Percentiles rank a stretch among this genome's conserved stretches.
Evolutionary conservation across 805 yeast genomes (phyloP).

Genomic region (Kluyveromyces wickerhamii): DNA sequence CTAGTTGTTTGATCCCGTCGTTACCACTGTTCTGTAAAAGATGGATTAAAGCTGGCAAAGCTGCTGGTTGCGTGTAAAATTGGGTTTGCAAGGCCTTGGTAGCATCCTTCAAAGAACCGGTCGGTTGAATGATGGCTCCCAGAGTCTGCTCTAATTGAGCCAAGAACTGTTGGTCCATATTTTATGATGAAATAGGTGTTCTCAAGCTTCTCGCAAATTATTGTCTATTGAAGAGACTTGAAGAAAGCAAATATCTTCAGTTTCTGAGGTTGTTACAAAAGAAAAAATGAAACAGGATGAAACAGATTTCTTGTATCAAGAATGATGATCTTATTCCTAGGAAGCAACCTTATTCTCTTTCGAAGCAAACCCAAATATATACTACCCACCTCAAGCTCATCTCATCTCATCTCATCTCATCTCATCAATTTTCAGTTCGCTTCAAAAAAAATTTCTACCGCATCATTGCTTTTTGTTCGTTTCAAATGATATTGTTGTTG

Average conservation of each 20-base stretch:
- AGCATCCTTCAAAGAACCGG: slow-evolving; percentile 75
- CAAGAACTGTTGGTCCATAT: slow-evolving; percentile 66
- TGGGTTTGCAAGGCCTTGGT: slow-evolving; percentile 65
- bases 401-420: slow-evolving; percentile 25
- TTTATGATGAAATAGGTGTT: too few species aligned
- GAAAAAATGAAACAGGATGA: too few species aligned
- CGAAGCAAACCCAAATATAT: too few species aligned
- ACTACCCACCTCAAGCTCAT: slow-evolving; percentile 13
- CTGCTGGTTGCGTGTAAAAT: slow-evolving; percentile 59
- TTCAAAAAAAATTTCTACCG: too few species aligned
- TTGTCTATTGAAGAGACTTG: too few species aligned
- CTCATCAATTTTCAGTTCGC: slow-evolving; percentile 9
- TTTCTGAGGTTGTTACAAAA: too few species aligned
- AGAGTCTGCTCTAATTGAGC: slow-evolving; percentile 71
- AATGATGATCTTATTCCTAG: not conserved
- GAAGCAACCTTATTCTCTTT: not conserved
- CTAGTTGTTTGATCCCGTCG: slow-evolving; percentile 74
- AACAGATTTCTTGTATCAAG: not conserved
- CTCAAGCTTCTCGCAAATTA: too few species aligned
- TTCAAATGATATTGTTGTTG: not conserved
- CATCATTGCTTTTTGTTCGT: slow-evolving; percentile 1
- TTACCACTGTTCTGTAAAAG: slow-evolving; percentile 63
- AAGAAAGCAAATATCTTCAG: too few species aligned
- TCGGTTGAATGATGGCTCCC: slow-evolving; percentile 71
- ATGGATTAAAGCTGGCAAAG: slow-evolving; percentile 77